A percentile compares a stretch with the other conserved stretches of the same genome.
These are phyloP conservation scores for Pseudodiploospora longispora DNA, from an alignment of 2,329 filamentous ascomycete genomes.

Conservation along the genomic window DNA sequence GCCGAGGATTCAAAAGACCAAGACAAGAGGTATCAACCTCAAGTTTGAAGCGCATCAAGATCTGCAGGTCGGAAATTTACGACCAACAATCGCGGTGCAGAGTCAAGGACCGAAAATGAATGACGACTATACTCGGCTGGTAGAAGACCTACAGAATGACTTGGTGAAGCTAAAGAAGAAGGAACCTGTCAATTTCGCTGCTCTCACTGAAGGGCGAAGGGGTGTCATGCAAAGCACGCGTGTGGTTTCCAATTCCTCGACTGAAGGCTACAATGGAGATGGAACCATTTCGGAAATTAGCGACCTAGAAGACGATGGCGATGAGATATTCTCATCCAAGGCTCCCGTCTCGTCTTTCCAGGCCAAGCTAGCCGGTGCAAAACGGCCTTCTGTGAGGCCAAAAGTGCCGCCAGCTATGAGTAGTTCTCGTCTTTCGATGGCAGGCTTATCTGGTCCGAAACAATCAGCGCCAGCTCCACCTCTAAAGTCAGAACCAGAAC, in stretches of 20 bases:
- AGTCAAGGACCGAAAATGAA: slow-evolving; percentile 19
- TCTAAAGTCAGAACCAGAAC: too few species aligned
- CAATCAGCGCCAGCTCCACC: too few species aligned
- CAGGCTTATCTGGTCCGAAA: too few species aligned
- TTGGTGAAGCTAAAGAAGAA: slow-evolving; percentile 22
- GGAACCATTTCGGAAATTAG: slow-evolving; percentile 42
- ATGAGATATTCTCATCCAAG: slow-evolving; percentile 10
- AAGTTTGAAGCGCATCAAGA: slow-evolving; percentile 45
- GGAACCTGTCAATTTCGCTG: slow-evolving; percentile 4
- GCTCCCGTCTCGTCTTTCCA: slow-evolving; percentile 18
- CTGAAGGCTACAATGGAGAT: slow-evolving; percentile 10
- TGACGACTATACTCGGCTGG: slow-evolving; percentile 35
- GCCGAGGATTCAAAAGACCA: slow-evolving; percentile 13
- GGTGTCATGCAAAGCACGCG: slow-evolving; percentile 6
- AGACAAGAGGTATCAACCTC: slow-evolving; percentile 41
- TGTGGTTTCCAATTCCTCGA: slow-evolving; percentile 2
- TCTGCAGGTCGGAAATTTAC: slow-evolving; percentile 31
- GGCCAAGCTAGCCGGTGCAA: slow-evolving; percentile 12
- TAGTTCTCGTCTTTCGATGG: too few species aligned
- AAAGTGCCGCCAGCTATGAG: slow-evolving; percentile 12
- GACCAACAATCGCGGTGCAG: slow-evolving; percentile 18
- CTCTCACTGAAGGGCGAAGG: slow-evolving; percentile 1
- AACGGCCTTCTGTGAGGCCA: slow-evolving; percentile 18
- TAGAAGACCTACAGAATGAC: slow-evolving; percentile 34
- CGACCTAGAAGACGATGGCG: slow-evolving; percentile 42